These are phyloP conservation scores for Pigoraptor vietnamica DNA, from an alignment of 78 protist species.

Conservation along the genomic window DNA sequence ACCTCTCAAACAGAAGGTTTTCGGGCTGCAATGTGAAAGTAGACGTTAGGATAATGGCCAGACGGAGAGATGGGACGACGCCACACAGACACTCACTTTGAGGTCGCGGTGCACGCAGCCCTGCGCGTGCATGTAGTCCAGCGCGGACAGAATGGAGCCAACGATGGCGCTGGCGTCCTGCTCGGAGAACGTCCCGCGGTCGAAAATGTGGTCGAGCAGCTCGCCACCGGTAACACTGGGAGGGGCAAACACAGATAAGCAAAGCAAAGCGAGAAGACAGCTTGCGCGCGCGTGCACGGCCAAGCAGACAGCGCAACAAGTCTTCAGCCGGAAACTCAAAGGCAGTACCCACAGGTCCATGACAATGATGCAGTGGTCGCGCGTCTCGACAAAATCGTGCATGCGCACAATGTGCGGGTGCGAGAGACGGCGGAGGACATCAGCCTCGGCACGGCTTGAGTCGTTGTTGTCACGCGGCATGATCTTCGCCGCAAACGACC, in stretches of 20 bases:
- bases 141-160: background rate
- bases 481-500: background rate
- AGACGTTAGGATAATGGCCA: too few species aligned
- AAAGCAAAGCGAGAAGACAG: background rate
- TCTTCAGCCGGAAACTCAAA: background rate
- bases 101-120: slow-evolving; percentile 46
- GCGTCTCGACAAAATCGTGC: background rate
- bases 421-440: background rate
- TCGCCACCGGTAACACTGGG: slow-evolving; percentile 24
- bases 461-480: background rate
- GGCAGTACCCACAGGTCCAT: background rate
- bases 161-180: slow-evolving; percentile 11
- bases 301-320: background rate
- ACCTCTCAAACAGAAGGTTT: background rate
- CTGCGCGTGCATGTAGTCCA: slow-evolving; percentile 23
- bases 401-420: background rate
- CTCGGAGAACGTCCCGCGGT: background rate
- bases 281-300: too few species aligned
- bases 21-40: background rate
- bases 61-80: too few species aligned
- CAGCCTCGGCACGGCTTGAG: background rate
- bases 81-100: slow-evolving; percentile 3
- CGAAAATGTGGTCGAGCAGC: slow-evolving; percentile 17
- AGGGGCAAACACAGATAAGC: background rate
- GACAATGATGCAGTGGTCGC: background rate